These are phyloP conservation scores for Ascoidea tarda DNA, from an alignment of 805 yeast species.

Conservation along the genomic window DNA sequence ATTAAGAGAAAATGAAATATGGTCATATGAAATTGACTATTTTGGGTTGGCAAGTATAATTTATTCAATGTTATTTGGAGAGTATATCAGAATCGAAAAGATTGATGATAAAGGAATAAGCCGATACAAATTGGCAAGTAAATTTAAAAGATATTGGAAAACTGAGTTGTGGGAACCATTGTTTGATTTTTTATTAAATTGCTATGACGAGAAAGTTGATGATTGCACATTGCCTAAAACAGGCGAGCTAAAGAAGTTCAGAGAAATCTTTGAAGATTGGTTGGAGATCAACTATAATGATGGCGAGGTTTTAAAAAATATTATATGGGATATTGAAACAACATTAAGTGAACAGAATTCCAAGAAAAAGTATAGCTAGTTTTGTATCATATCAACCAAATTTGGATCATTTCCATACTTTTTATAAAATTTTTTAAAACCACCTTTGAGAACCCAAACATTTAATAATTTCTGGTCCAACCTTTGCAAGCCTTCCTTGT, in stretches of 20 bases:
- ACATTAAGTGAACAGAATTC: too few relatives aligned
- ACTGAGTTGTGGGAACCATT: conserved; percentile 53
- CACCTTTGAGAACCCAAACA: conserved; percentile 69
- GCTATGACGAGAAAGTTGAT: too few relatives aligned
- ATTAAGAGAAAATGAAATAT: conserved; percentile 41
- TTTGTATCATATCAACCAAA: not conserved
- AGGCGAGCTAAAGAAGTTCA: too few relatives aligned
- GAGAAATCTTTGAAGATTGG: too few relatives aligned
- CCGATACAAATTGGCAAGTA: conserved; percentile 23
- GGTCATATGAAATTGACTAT: conserved; percentile 77
- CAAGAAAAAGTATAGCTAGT: not conserved
- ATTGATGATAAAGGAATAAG: conserved; percentile 19
- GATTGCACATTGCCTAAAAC: too few relatives aligned
- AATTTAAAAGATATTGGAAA: conserved; percentile 68
- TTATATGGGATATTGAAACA: too few relatives aligned
- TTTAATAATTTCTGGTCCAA: conserved; percentile 20
- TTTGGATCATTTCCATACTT: conserved; percentile 48
- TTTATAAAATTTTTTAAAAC: conserved; percentile 76
- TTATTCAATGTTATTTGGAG: conserved; percentile 63
- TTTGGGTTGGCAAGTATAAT: conserved; percentile 67
- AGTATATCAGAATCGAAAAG: conserved; percentile 27
- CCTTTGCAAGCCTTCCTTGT: conserved; percentile 9
- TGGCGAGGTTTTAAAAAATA: too few relatives aligned
- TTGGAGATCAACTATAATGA: too few relatives aligned
- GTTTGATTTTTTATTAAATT: conserved; percentile 48